Evolutionary conservation across 305 asterid species (phyloP), one percentile per base, ranked within the genome.

Genomic region (Solanum hybrid): DNA sequence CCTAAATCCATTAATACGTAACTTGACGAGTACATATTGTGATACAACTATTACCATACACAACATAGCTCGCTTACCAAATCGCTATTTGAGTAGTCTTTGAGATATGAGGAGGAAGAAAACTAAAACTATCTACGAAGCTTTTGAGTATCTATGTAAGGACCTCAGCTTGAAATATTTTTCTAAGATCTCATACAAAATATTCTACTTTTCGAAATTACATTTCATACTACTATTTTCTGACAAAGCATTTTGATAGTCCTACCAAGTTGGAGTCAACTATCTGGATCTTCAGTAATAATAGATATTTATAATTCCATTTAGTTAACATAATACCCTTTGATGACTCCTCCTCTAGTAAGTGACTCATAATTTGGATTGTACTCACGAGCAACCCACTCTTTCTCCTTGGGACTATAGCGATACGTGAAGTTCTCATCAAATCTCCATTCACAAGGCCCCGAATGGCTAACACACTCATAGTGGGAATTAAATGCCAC

Each of bases 261-360:
- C 19, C 19, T 60, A 19, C 11, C 26, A 38, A 24, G 66, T 38
- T 79, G n/a, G 35, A 80, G 66, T 80, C 35, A 22, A 26, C 4
- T 40, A 40, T 80, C 24, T 38, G 60, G 3, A 13, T 80, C 14
- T 26, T 80, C 24, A 19, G 71, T 19, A 8, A 19, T 19, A 19
- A 60, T 60, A 19, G 11, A 60, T 60, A 19, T 7, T 60, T 17
- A 3, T 32, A 24, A 19, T 4, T 13, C 77, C 15, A 6, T 40
- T 86, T 56, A 91, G 75, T 89, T 89, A 27, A 90, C 86, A n/a
- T 87, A 91, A n/a, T 87, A 60, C 72, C 72, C 72, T 60, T 60
- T 60, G 26, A 60, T 60, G 26, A 60, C 72, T 60, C 72, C 72
- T 60, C 27, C 72, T 22, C 72, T 22, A 60, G 72, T 60, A 22